Evolutionary conservation across 768 basidiomycete species (phyloP).

Genomic region (Suillus subaureus): DNA sequence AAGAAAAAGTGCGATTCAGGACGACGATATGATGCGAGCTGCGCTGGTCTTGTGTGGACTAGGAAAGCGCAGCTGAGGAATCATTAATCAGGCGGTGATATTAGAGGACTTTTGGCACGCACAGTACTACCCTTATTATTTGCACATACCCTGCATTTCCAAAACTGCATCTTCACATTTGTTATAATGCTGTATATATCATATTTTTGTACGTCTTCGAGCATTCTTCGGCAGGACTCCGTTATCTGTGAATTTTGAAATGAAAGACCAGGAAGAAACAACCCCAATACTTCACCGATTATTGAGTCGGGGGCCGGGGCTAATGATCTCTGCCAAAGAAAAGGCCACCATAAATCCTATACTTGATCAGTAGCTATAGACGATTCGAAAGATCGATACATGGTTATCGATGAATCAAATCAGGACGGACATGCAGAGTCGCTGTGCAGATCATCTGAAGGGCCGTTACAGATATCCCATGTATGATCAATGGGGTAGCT

Average conservation of each 20-base stretch:
- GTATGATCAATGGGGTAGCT: background rate
- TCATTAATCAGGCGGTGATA: background rate
- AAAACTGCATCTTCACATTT: constrained; percentile 1
- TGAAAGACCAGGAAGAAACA: background rate
- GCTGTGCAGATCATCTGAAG: background rate
- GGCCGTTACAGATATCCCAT: background rate
- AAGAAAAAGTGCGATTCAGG: constrained; percentile 35
- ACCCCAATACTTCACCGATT: background rate
- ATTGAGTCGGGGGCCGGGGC: no score
- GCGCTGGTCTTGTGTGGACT: constrained; percentile 68
- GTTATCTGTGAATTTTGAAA: background rate
- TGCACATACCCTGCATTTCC: constrained; percentile 10
- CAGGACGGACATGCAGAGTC: background rate
- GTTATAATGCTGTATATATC: constrained; percentile 2
- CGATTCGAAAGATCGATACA: background rate
- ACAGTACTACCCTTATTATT: background rate
- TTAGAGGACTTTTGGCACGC: constrained; percentile 4
- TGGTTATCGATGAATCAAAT: background rate
- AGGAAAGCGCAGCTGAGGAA: constrained; percentile 25
- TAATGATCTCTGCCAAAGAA: background rate
- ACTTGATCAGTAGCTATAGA: background rate
- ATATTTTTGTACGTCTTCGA: background rate
- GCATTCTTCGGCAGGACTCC: background rate
- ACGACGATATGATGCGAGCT: constrained; percentile 72
- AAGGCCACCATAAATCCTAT: background rate